Evolutionary conservation across 306 rosid genomes (phyloP).

Genomic region (Quercus agrifolia): DNA sequence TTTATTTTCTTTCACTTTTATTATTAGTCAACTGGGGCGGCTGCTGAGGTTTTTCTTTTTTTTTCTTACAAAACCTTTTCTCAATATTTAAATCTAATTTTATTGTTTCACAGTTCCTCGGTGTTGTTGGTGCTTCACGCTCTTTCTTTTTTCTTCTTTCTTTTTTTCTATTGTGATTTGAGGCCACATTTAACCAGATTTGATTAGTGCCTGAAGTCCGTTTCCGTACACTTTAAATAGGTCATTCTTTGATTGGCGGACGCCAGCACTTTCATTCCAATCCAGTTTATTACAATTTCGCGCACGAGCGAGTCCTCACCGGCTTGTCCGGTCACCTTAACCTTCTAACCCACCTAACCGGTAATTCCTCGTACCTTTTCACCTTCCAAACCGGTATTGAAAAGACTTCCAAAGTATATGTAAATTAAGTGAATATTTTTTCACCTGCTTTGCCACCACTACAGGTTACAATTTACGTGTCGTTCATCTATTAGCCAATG

Average conservation of each 20-base stretch:
- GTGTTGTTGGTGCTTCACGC: conserved; percentile 8
- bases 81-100: background rate
- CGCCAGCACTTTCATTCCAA: conserved; percentile 32
- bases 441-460: background rate
- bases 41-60: background rate
- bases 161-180: conserved; percentile 25
- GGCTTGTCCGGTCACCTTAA: conserved; percentile 29
- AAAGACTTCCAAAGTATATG: background rate
- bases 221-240: background rate
- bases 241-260: conserved; percentile 36
- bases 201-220: conserved; percentile 38
- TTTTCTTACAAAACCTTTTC: background rate
- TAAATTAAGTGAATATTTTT: background rate
- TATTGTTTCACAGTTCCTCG: background rate
- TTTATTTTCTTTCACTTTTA: background rate
- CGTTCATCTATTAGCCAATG: background rate
- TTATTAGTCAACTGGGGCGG: conserved; percentile 28
- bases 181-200: conserved; percentile 35
- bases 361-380: conserved; percentile 13
- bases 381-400: conserved; percentile 25
- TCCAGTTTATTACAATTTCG: conserved; percentile 21
- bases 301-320: conserved; percentile 13
- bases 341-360: conserved; percentile 29
- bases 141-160: background rate
- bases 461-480: background rate